These are phyloP conservation scores for Talaromyces trachyspermus DNA, from an alignment of 495 filamentous ascomycete genomes.

Conservation along the genomic window DNA sequence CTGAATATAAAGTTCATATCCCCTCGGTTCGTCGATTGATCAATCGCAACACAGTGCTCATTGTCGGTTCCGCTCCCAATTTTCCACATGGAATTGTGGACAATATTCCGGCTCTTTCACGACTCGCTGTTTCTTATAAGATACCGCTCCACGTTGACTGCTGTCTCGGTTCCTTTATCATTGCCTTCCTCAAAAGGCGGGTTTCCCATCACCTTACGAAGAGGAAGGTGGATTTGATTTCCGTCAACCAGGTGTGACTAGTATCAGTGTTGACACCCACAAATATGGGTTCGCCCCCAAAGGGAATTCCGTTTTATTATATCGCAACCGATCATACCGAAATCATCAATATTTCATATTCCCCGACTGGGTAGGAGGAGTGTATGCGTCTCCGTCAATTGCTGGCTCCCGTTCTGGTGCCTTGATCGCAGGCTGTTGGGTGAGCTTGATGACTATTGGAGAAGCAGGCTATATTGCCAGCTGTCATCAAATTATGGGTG, in stretches of 20 bases:
- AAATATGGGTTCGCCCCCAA: slow-evolving; percentile 99
- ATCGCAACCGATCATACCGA: slow-evolving; percentile 71
- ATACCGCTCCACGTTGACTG: slow-evolving; percentile 94
- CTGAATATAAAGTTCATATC: slow-evolving; percentile 75
- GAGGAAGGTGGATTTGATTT: slow-evolving; percentile 86
- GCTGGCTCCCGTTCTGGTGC: slow-evolving; percentile 90
- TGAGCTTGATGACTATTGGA: slow-evolving; percentile 77
- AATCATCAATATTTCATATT: slow-evolving; percentile 93
- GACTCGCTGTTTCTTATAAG: slow-evolving; percentile 67
- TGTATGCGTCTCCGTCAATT: slow-evolving; percentile 87
- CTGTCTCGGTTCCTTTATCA: slow-evolving; percentile 90
- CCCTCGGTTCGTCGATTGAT: slow-evolving; percentile 72
- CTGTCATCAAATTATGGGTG: slow-evolving; percentile 81
- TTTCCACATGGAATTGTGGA: slow-evolving; percentile 98
- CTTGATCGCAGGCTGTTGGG: slow-evolving; percentile 91
- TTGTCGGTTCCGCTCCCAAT: slow-evolving; percentile 93
- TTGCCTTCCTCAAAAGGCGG: slow-evolving; percentile 89
- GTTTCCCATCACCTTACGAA: slow-evolving; percentile 56
- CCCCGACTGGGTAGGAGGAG: slow-evolving; percentile 89
- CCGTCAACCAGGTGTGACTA: slow-evolving; percentile 85
- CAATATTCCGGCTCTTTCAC: slow-evolving; percentile 80
- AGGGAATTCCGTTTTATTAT: slow-evolving; percentile 86
- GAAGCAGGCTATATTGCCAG: slow-evolving; percentile 83
- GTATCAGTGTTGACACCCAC: slow-evolving; percentile 93
- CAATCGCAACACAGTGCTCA: slow-evolving; percentile 92